A percentile compares a stretch with the other conserved stretches of the same genome.
Evolutionary conservation across 1,284 basidiomycete species (phyloP).

Genomic region (Trametes polyzona): DNA sequence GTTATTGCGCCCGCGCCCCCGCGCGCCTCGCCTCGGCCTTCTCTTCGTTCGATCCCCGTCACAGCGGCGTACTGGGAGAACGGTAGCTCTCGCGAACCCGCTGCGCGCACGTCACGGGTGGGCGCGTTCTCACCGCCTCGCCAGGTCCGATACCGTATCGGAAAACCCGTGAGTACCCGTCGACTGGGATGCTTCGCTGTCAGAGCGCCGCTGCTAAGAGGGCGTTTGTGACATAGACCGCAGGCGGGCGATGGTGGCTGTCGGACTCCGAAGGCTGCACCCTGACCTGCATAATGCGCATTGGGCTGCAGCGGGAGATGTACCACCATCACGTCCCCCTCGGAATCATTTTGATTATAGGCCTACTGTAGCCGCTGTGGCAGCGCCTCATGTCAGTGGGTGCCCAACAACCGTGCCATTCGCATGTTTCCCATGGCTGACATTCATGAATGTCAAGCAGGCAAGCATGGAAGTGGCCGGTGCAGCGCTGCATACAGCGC

Average conservation of each 20-base stretch:
- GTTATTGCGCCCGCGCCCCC: conserved; percentile 7
- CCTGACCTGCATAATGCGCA: too few species aligned
- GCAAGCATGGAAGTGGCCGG: too few species aligned
- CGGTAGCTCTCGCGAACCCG: conserved; percentile 1
- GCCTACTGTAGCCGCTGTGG: neutral
- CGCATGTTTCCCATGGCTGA: neutral
- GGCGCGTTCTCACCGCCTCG: conserved; percentile 1
- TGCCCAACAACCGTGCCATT: neutral
- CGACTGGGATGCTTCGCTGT: conserved; percentile 5
- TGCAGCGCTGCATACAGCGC: neutral
- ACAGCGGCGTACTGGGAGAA: conserved; percentile 1
- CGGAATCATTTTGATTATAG: neutral
- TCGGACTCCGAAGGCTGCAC: too few species aligned
- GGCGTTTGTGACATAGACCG: neutral
- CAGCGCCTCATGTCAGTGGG: too few species aligned
- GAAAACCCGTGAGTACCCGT: conserved; percentile 10
- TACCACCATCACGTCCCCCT: neutral
- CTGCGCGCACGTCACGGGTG: neutral
- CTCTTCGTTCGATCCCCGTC: conserved; percentile 12
- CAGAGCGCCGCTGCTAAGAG: conserved; percentile 3
- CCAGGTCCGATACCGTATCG: conserved; percentile 11
- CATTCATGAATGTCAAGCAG: neutral
- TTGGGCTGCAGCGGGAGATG: too few species aligned
- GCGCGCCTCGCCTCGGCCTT: conserved; percentile 11
- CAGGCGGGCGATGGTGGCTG: neutral